Evolutionary conservation across 1,284 basidiomycete species (phyloP), one percentile per base, ranked within the genome.

Genomic region (Coniophora puteana): DNA sequence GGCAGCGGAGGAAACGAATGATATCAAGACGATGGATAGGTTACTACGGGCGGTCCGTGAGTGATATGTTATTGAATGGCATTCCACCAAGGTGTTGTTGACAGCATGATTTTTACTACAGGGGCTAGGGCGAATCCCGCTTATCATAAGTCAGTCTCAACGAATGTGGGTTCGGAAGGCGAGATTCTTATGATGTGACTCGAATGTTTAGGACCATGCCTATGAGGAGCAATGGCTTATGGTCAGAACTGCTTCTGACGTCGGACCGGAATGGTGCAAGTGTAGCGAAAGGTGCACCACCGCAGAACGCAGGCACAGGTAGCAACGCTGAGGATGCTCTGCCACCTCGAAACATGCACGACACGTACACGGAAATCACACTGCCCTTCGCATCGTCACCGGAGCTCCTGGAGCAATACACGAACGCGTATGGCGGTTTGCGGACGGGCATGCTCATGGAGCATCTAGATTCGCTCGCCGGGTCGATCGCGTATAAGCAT

Each of bases 401-500:
- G 0, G 60, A 72, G 38, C 59, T 83, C 12, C 65, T 84, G 20
- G 83, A 86, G 49, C 69, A 76, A 48, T 84, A 85, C 51, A 82
- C 75, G 4, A 86, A 85, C 51, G 80, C 81, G 0, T 71, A 71
- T 20, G 83, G 83, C 13, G 80, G 81, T 5, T 78, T 86, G 49
- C 70, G 82, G 22, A 83, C 71, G 1, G 83, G 83, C 38, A 83
- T 81, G 73, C 61, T 85, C 21, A 80, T 85, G 76, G 80, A 85
- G 54, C 78, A 90, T 55, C 71, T 91, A 31, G 89, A 92, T 57
- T 87, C 85, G 5, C 68, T 91, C 13, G 88, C 89, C 2, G 89
- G 88, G 10, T 86, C 84, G 3, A 88, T 91, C 46, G 74, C 85
- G 2, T 91, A 90, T 63, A 84, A 88, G 52, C 86, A 89, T 61